Percentiles rank a stretch among this genome's conserved stretches.
These are phyloP conservation scores for Choanephora cucurbitarum DNA, from an alignment of 371 early-diverging fungal species.

Conservation along the genomic window DNA sequence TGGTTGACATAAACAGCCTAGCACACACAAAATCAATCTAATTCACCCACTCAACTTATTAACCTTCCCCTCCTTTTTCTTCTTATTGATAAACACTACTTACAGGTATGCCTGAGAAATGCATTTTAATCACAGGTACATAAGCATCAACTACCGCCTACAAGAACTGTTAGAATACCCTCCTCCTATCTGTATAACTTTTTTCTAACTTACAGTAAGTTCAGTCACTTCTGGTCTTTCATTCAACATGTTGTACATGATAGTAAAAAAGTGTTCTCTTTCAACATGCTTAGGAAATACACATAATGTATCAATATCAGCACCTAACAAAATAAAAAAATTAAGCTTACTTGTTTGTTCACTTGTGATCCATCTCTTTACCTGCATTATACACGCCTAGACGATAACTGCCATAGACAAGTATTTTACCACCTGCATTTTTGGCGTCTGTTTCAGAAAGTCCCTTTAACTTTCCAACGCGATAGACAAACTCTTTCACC, in stretches of 20 bases:
- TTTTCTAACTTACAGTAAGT: conserved; percentile 61
- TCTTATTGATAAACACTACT: conserved; percentile 12
- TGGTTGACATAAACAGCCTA: conserved; percentile 65
- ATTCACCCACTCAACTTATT: conserved; percentile 19
- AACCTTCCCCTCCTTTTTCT: neutral
- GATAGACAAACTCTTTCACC: conserved; percentile 91
- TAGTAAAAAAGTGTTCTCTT: conserved; percentile 92
- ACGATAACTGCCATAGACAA: conserved; percentile 98
- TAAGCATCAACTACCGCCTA: conserved; percentile 90
- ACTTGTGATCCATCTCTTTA: conserved; percentile 20
- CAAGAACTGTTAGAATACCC: neutral
- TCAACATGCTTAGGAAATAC: conserved; percentile 91
- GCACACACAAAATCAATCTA: conserved; percentile 97
- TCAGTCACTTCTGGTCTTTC: conserved; percentile 83
- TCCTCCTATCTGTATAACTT: no score
- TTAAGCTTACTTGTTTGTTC: neutral
- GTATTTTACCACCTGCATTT: conserved; percentile 93
- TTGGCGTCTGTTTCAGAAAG: conserved; percentile 80
- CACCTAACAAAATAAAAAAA: conserved; percentile 52
- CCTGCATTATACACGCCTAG: conserved; percentile 97
- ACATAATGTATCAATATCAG: conserved; percentile 99
- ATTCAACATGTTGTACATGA: conserved; percentile 83
- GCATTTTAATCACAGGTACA: conserved; percentile 98
- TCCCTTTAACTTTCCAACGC: conserved; percentile 62
- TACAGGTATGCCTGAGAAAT: conserved; percentile 85